Conservation (phyloP, 2,329 filamentous ascomycete genomes). For the Ophiostoma triangulosporum region DNA sequence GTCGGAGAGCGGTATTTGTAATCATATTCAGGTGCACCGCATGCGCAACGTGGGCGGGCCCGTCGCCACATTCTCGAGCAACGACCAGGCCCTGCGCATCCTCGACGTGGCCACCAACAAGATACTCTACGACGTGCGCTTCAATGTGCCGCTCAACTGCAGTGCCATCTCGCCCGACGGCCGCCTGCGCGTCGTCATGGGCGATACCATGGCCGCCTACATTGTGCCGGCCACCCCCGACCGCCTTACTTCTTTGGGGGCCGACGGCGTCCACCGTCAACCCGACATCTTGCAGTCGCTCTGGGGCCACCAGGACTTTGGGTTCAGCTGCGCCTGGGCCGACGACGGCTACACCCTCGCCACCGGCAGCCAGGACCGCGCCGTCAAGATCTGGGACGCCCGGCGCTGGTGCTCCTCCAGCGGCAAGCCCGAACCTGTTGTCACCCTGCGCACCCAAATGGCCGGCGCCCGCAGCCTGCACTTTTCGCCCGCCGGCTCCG, state of each 20-base stretch:
- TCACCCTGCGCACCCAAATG: conserved; percentile 49
- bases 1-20: conserved; percentile 44
- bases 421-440: conserved; percentile 30
- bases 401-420: conserved; percentile 39
- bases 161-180: conserved; percentile 58
- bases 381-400: conserved; percentile 63
- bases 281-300: conserved; percentile 40
- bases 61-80: conserved; percentile 47
- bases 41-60: conserved; percentile 38
- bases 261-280: background rate
- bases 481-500: conserved; percentile 59
- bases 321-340: conserved; percentile 69
- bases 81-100: conserved; percentile 45
- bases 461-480: conserved; percentile 54
- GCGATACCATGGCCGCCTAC: conserved; percentile 50
- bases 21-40: conserved; percentile 46
- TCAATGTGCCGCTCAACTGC: conserved; percentile 56
- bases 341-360: conserved; percentile 64
- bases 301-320: conserved; percentile 52
- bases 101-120: conserved; percentile 46
- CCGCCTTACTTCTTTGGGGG: background rate
- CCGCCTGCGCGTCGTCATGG: conserved; percentile 58
- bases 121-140: conserved; percentile 39
- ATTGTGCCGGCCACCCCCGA: conserved; percentile 59
- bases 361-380: conserved; percentile 63